phyloP scores from a whole-genome alignment of 2,329 filamentous ascomycete species.

The Aspergillus sergii region DNA sequence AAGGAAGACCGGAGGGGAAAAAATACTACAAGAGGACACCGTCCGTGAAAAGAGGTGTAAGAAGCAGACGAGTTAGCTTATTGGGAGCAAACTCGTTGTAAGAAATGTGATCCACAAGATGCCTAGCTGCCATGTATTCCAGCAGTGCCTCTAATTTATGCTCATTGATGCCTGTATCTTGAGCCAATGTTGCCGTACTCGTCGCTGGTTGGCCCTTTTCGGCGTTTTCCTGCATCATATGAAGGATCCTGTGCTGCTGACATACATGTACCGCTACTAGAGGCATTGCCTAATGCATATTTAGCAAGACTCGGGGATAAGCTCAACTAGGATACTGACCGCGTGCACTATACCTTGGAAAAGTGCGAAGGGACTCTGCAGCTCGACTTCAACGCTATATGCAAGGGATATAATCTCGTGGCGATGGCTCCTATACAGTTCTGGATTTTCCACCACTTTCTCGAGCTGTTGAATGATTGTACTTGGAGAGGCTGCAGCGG shows the following conservation, averaged over 20 bases:
- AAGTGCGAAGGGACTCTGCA: not conserved
- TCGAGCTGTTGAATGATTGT: not conserved
- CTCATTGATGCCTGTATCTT: not conserved
- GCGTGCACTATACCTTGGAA: not conserved
- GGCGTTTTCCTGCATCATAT: not conserved
- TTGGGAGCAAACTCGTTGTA: no score
- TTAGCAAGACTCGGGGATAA: not conserved
- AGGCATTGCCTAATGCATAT: not conserved
- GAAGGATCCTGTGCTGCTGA: not conserved
- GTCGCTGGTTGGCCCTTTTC: not conserved
- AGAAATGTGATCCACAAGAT: no score
- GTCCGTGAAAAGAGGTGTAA: no score
- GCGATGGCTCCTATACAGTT: not conserved
- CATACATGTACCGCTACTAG: not conserved
- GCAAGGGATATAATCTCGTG: not conserved
- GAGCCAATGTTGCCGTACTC: not conserved
- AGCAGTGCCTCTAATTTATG: not conserved
- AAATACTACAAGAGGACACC: no score
- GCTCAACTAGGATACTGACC: not conserved
- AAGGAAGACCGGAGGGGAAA: no score
- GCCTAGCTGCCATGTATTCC: not conserved
- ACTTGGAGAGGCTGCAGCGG: not conserved
- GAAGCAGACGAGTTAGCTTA: no score
- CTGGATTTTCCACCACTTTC: not conserved
- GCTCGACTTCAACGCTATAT: not conserved